These are phyloP conservation scores for Fusarium sp. DNA, from an alignment of 2,329 filamentous ascomycete genomes.

Conservation along the genomic window DNA sequence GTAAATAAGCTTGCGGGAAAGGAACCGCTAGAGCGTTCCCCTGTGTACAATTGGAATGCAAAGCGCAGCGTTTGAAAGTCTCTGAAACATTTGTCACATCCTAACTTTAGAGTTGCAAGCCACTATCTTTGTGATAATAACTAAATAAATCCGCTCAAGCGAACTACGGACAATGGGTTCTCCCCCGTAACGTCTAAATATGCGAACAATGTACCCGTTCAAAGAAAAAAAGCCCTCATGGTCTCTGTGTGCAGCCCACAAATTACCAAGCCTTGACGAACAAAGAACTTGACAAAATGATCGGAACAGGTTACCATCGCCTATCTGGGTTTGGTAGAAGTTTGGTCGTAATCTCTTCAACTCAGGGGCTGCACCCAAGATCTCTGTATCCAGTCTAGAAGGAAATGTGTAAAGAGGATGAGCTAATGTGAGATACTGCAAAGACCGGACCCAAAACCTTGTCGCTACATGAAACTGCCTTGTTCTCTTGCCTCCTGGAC, in stretches of 20 bases:
- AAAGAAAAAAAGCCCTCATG: too few species aligned
- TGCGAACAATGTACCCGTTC: rapidly evolving
- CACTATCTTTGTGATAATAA: neutral
- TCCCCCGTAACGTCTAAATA: rapidly evolving
- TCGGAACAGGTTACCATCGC: too few species aligned
- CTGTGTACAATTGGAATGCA: neutral
- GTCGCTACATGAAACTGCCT: neutral
- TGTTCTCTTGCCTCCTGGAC: neutral
- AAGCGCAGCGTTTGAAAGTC: too few species aligned
- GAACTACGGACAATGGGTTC: rapidly evolving
- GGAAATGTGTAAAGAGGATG: rapidly evolving
- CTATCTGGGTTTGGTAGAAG: neutral
- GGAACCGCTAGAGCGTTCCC: neutral
- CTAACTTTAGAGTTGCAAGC: rapidly evolving
- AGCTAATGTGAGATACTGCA: rapidly evolving
- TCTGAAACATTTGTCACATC: neutral
- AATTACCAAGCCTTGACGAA: rapidly evolving
- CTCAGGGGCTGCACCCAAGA: too few species aligned
- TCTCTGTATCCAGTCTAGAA: too few species aligned
- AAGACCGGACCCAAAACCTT: rapidly evolving
- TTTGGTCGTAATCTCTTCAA: too few species aligned
- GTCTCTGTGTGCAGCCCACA: too few species aligned
- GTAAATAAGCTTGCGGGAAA: neutral
- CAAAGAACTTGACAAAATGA: rapidly evolving
- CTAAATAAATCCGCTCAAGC: too few species aligned